Base-by-base conservation (phyloP, 495 filamentous ascomycete species). In the Articulospora tetracladia region DNA sequence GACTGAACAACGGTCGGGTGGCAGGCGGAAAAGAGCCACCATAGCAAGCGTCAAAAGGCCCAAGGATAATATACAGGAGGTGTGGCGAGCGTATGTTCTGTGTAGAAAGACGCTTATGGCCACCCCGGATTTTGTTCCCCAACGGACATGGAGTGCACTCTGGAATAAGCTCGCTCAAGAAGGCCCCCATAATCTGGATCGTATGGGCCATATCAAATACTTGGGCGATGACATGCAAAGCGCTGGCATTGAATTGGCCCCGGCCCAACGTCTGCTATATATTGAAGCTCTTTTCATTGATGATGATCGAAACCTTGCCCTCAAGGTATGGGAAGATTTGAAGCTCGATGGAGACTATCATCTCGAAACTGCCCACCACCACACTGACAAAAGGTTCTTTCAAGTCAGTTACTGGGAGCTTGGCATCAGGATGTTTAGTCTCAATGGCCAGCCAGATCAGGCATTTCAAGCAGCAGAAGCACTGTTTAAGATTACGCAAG, bases 361-460 rank as follows among this genome's bases (percentile, higher is more conserved):
- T 44, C 39, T 44, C 17, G 39, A 44, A n/a, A 44, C 39, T 8
- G 19, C 23, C 19, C 20, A 50, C 17, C 23, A 24, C 12, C 20
- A 25, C 7, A 36, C 13, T 12, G 48, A 26, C 28, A 19, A 53
- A 20, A 19, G 13, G 13, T 27, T 28, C 6, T 20, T 58, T 13
- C 25, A 25, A 24, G 28, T 15, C 13, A 23, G 32, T 39, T 91
- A 87, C 65, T 89, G 80, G 79, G 80, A 82, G 66, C 79, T 91
- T 22, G 90, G 90, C 10, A 79, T 90, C 20, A 81, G 80, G 36
- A 83, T 93, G 72, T 86, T 83, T 65, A 78, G 81, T 32, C 74
- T 80, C 6, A 73, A 73, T 22, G 83, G 79, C 6, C 78, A 91
- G 53, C 74, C 83, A 19, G 80, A 86, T 58, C 79, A 82, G 60